These are phyloP conservation scores for Pythium pyrilobum DNA, from an alignment of 352 stramenopile genomes.

Conservation along the genomic window DNA sequence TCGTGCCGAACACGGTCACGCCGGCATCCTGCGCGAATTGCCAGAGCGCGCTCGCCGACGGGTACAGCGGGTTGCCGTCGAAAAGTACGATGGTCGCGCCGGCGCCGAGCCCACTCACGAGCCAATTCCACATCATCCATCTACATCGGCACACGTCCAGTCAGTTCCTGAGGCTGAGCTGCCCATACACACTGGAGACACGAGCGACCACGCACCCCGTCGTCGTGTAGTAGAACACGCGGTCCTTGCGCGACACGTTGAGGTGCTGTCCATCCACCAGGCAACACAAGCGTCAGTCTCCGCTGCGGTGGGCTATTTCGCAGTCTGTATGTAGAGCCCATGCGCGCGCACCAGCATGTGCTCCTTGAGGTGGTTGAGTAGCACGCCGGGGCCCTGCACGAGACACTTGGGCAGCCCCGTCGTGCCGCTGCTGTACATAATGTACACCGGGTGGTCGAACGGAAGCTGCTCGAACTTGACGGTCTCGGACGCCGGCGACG, in stretches of 20 bases:
- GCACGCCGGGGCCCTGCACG: constrained; percentile 68
- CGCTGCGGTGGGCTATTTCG: neutral
- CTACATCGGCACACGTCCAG: neutral
- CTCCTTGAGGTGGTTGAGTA: constrained; percentile 81
- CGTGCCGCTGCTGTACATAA: constrained; percentile 87
- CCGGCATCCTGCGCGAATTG: constrained; percentile 43
- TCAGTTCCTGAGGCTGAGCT: neutral
- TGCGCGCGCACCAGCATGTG: constrained; percentile 52
- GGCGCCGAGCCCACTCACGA: constrained; percentile 62
- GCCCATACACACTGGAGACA: too few relatives aligned
- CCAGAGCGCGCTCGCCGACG: constrained; percentile 45
- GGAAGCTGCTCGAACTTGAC: constrained; percentile 70
- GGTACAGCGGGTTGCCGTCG: constrained; percentile 71
- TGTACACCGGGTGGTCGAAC: constrained; percentile 84
- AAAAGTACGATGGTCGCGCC: constrained; percentile 75
- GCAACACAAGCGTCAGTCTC: neutral
- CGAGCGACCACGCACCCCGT: constrained; percentile 37
- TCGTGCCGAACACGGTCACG: constrained; percentile 69
- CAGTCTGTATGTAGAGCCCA: neutral
- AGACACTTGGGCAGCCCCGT: constrained; percentile 86
- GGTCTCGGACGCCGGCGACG: constrained; percentile 14
- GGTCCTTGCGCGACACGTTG: constrained; percentile 55
- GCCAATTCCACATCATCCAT: constrained; percentile 91
- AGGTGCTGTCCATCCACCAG: constrained; percentile 32
- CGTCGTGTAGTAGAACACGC: constrained; percentile 82